These are phyloP conservation scores for Cupressus sempervirens DNA, from an alignment of 75 land plant genomes.

Conservation along the genomic window DNA sequence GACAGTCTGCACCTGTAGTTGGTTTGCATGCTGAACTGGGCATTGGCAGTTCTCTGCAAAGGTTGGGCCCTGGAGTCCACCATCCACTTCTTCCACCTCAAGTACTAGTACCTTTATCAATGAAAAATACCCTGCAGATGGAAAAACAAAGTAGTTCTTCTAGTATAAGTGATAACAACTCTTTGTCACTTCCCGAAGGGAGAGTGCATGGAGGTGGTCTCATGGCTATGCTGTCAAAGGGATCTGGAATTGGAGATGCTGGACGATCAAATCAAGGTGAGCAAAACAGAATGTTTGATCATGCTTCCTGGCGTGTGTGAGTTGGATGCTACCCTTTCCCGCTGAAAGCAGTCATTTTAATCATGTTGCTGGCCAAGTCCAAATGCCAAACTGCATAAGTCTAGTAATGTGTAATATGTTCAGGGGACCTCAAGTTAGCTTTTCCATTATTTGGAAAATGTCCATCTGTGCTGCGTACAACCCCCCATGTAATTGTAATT, in stretches of 20 bases:
- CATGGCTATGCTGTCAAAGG: constrained; percentile 46
- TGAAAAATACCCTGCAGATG: constrained; percentile 17
- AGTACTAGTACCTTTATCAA: constrained; percentile 33
- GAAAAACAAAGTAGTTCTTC: constrained; percentile 13
- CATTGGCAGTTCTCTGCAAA: not conserved
- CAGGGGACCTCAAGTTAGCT: not conserved
- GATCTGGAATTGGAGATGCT: constrained; percentile 12
- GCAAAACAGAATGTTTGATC: constrained; percentile 3
- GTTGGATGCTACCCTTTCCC: not conserved
- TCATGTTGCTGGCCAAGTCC: not conserved
- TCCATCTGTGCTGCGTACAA: not conserved
- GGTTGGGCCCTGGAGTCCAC: not conserved
- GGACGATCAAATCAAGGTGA: constrained; percentile 3
- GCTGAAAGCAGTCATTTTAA: not conserved
- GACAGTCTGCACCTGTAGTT: not conserved
- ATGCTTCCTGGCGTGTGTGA: not conserved
- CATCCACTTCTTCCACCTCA: constrained; percentile 14
- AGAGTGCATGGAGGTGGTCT: constrained; percentile 75
- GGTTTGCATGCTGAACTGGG: constrained; percentile 8
- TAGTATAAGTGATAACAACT: not conserved
- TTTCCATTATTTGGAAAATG: constrained; percentile 1
- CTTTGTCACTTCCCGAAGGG: constrained; percentile 45
- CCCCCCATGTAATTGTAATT: not conserved
- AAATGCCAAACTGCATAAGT: not conserved
- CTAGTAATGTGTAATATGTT: not conserved